Evolutionary conservation across 768 basidiomycete genomes (phyloP), one percentile per base, ranked within the genome.

Genomic region (Hericium rajendrae): DNA sequence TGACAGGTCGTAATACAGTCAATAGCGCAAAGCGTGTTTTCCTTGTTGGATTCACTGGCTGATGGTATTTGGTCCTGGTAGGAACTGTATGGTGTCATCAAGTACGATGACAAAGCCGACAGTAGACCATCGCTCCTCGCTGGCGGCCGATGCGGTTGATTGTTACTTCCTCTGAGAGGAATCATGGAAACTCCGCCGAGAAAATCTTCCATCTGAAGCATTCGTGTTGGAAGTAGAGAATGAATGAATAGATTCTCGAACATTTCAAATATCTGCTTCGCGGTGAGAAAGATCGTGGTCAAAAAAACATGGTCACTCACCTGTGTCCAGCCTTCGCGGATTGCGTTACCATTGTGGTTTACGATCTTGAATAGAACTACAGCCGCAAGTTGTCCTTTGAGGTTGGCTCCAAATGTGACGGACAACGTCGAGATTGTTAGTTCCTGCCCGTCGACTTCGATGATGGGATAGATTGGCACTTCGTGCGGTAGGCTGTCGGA

Each of bases 151-250:
- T 81, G 76, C 2, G 88, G 82, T 61, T 84, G 79, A 61, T 80
- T 55, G 40, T 55, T 59, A 18, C 48, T 81, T 22, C 91, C 83
- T 59, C 87, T 84, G 48, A 98, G 77, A 24, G 97, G 95, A 63
- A 98, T 98, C 75, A 85, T 86, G 6, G 91, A 88, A 37, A 86
- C 83, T 15, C 94, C 94, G n/a, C 93, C 93, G 9, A 97, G 79
- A 74, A 99, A 98, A 67, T 98, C 97, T 68, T 97, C 95, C 90
- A 97, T 94, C 69, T 95, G 92, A 11, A 97, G 74, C 88, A 99
- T 90, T 52, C 87, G 78, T 10, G 78, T 83, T 0, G 97, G 97
- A 16, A 99, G 75, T 24, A 98, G 76, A 16, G 94, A 94, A 68
- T 98, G 90, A 49, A 97, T 71, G 73, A 98, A 99, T 22, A 99